phyloP scores from a whole-genome alignment of 1,284 basidiomycete genomes.

The Fomitopsis pinicola region DNA sequence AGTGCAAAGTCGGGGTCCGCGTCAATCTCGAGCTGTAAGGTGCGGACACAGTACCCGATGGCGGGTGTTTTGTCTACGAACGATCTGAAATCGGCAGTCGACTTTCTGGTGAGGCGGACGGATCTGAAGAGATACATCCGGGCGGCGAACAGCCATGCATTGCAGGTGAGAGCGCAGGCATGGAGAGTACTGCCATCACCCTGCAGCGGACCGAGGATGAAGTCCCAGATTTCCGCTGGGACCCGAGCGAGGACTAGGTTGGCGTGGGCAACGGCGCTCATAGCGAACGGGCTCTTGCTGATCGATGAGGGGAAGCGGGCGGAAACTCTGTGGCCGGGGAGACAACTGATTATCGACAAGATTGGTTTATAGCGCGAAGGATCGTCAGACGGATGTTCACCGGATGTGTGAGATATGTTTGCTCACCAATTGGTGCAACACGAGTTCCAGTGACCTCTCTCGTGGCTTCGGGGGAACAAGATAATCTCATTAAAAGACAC shows the following conservation, averaged over 20 bases:
- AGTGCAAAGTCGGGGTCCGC: background rate
- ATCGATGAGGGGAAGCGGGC: background rate
- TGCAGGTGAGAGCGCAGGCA: constrained; percentile 28
- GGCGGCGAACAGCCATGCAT: constrained; percentile 25
- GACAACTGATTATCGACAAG: background rate
- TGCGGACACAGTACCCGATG: background rate
- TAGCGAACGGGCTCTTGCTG: background rate
- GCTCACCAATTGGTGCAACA: background rate
- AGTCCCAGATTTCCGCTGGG: constrained; percentile 24
- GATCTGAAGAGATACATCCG: constrained; percentile 26
- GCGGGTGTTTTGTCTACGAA: background rate
- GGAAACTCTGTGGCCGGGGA: too few species aligned
- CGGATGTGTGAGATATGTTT: background rate
- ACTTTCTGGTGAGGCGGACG: background rate
- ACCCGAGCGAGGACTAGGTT: background rate
- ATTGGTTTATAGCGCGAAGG: background rate
- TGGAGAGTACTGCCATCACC: constrained; percentile 22
- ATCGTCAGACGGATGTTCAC: background rate
- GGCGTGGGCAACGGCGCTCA: background rate
- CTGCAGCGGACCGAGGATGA: constrained; percentile 27
- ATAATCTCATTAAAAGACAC: background rate
- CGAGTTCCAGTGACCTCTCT: background rate
- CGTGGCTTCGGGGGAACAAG: background rate
- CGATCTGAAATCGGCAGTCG: background rate
- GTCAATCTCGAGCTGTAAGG: background rate